Conservation (phyloP, 2,329 filamentous ascomycete species). For the Apiospora phragmitis region DNA sequence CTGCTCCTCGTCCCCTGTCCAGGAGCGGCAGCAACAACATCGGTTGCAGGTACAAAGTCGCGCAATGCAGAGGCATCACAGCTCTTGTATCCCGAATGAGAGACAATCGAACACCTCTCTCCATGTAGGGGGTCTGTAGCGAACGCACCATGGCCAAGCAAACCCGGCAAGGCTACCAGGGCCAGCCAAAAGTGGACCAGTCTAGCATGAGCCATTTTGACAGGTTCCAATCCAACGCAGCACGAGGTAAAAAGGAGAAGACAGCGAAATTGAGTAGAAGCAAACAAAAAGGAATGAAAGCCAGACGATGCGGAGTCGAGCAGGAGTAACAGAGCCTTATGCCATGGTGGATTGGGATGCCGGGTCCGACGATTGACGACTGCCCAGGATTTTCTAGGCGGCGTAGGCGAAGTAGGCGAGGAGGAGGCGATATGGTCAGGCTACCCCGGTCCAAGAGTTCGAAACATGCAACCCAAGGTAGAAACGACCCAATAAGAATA, state of each 20-base stretch:
- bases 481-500: neutral
- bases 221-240: neutral
- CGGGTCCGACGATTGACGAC: neutral
- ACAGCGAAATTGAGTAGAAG: neutral
- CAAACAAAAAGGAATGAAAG: neutral
- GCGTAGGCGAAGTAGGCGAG: neutral
- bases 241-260: neutral
- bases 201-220: neutral
- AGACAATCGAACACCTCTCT: slow-evolving; percentile 24
- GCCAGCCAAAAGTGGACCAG: neutral
- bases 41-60: neutral
- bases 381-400: neutral
- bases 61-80: slow-evolving; percentile 19
- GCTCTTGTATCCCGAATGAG: slow-evolving; percentile 12
- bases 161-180: neutral
- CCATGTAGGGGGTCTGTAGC: neutral
- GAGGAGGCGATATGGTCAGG: neutral
- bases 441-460: slow-evolving; percentile 3
- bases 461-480: neutral
- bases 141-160: neutral
- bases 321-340: neutral
- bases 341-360: neutral
- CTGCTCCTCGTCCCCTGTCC: slow-evolving; percentile 10
- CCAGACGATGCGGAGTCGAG: neutral
- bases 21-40: neutral